Percentiles rank a stretch among this genome's conserved stretches.
Conservation (phyloP, 495 filamentous ascomycete species). For the Aspergillus saccharolyticus region DNA sequence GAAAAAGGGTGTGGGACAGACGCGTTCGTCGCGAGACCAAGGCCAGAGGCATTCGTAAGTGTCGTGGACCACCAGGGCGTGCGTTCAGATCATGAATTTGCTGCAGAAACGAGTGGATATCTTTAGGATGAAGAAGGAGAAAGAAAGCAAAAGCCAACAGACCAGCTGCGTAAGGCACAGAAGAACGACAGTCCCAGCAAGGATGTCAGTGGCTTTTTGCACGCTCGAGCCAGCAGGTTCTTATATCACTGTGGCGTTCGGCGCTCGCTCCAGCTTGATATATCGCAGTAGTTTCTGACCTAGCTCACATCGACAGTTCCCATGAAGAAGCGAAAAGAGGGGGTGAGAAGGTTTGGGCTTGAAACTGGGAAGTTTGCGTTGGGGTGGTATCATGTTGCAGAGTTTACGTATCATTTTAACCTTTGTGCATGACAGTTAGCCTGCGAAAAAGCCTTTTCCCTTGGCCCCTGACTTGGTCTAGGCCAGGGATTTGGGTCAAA, state of each 20-base stretch:
- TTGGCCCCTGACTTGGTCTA: conserved; percentile 1
- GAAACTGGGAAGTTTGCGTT: background rate
- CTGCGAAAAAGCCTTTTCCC: background rate
- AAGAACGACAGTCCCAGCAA: background rate
- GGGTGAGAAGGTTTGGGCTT: background rate
- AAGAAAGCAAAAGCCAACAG: background rate
- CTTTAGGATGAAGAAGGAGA: background rate
- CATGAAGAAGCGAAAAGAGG: too few species aligned
- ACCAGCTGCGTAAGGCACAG: background rate
- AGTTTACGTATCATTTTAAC: background rate
- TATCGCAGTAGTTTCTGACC: background rate
- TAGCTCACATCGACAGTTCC: background rate
- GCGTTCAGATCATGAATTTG: background rate
- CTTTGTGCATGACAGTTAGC: background rate
- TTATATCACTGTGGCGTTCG: background rate
- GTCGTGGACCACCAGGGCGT: background rate
- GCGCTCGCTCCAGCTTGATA: background rate
- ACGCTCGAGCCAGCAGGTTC: background rate
- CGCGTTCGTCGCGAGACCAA: background rate
- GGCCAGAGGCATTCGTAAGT: background rate
- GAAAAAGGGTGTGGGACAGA: background rate
- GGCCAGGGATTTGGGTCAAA: background rate
- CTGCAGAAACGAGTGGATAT: background rate
- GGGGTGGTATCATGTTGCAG: background rate
- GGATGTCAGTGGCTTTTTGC: background rate